Evolutionary conservation across 192 early-diverging fungal genomes (phyloP), one percentile per base, ranked within the genome.

Genomic region (Mortierella antarctica): DNA sequence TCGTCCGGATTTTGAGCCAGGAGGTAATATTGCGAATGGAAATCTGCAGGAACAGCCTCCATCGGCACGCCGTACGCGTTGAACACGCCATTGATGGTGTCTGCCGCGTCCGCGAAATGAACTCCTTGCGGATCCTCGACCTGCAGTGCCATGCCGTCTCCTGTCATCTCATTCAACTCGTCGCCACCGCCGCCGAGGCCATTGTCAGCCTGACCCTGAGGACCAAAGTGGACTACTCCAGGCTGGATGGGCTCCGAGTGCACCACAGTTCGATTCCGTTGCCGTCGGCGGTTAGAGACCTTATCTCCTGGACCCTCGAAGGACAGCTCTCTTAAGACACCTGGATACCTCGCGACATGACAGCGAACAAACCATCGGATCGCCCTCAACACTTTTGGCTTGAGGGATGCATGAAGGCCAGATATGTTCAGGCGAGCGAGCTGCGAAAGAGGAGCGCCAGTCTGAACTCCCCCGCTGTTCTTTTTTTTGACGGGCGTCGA

Each of bases 301-400:
- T n/a, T 49, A 31, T 74, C 72, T 8, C 72, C 72, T 23, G 57
- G 57, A 39, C 72, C 72, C 13, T 65, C 63, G 45, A 74, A 74
- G 7, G 40, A 4, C 11, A 74, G 44, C 7, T 42, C 31, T 13
- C 6, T 65, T 40, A 74, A 20, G 5, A 44, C 49, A 41, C 72
- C 72, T 1, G 72, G 72, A 44, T 66, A 74, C 2, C 49, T 57
- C 15, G 49, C 14, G 2, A 51, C 57, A 54, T 74, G 72, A 15
- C 57, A 50, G 21, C 72, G 62, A 7, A 74, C 4, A 47, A 74
- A 74, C 50, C 57, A 59, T 52, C 57, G 63, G 23, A 74, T 52
- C 6, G 62, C 63, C 45, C 57, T 51, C 45, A 74, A 13, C 3
- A 61, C 49, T 39, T 54, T 66, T 9, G 50, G 55, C 18, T 58